Evolutionary conservation across 2,329 filamentous ascomycete genomes (phyloP).

Genomic region (Chaetoscypha palmicola): DNA sequence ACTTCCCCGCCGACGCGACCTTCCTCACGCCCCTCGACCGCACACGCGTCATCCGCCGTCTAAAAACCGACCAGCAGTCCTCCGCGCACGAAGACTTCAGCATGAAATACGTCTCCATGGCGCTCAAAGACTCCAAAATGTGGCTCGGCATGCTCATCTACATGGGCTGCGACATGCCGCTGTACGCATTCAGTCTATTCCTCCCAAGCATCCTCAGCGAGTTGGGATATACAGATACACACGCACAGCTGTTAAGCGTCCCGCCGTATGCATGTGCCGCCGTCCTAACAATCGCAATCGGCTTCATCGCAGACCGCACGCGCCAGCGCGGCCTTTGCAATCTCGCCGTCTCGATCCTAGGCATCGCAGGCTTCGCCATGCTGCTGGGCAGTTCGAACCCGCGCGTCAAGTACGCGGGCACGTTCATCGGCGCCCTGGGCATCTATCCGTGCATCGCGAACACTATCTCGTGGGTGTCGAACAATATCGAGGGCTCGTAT

Average conservation of each 20-base stretch:
- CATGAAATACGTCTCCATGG: slow-evolving; percentile 63
- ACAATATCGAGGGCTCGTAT: slow-evolving; percentile 86
- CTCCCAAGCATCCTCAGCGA: slow-evolving; percentile 69
- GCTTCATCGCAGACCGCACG: slow-evolving; percentile 71
- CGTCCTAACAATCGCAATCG: slow-evolving; percentile 59
- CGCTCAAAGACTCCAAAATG: slow-evolving; percentile 78
- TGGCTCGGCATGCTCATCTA: slow-evolving; percentile 69
- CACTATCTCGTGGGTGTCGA: slow-evolving; percentile 80
- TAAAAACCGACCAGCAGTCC: slow-evolving; percentile 68
- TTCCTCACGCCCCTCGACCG: slow-evolving; percentile 68
- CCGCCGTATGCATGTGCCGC: slow-evolving; percentile 70
- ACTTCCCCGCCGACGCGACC: slow-evolving; percentile 70
- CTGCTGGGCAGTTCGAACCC: slow-evolving; percentile 59
- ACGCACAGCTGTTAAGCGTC: slow-evolving; percentile 64
- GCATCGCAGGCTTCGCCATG: slow-evolving; percentile 73
- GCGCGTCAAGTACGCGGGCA: slow-evolving; percentile 71
- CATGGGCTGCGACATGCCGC: slow-evolving; percentile 65
- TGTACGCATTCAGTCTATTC: slow-evolving; percentile 74
- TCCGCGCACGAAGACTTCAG: slow-evolving; percentile 70
- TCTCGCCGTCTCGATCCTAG: slow-evolving; percentile 61
- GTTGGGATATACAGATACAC: slow-evolving; percentile 48
- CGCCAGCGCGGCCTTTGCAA: slow-evolving; percentile 73
- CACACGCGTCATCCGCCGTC: slow-evolving; percentile 61
- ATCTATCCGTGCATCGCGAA: slow-evolving; percentile 86
- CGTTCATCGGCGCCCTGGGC: slow-evolving; percentile 76